Percentiles rank a stretch among this genome's conserved stretches.
These are phyloP conservation scores for Coprinopsis marcescibilis DNA, from an alignment of 768 basidiomycete genomes.

Conservation along the genomic window DNA sequence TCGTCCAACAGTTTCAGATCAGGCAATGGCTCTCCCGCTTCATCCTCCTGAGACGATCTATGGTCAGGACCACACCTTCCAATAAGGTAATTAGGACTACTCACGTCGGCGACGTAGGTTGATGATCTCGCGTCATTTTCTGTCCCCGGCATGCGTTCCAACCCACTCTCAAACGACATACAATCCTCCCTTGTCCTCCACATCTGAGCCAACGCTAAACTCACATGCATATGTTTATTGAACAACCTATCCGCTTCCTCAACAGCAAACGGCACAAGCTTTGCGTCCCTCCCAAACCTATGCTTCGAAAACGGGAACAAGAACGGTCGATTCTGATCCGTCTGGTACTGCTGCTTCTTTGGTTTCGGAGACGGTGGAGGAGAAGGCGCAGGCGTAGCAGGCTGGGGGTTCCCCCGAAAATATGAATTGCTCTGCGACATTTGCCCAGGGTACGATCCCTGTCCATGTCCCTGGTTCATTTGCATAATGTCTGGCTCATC, in stretches of 20 bases:
- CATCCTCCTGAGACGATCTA: slow-evolving; percentile 41
- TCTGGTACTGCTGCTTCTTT: slow-evolving; percentile 98
- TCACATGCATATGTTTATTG: slow-evolving; percentile 84
- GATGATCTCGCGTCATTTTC: slow-evolving; percentile 52
- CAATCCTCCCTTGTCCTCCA: slow-evolving; percentile 95
- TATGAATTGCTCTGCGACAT: slow-evolving; percentile 4
- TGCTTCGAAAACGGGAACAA: slow-evolving; percentile 90
- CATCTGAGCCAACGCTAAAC: slow-evolving; percentile 86
- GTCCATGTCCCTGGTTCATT: slow-evolving; percentile 31
- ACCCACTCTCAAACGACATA: slow-evolving; percentile 87
- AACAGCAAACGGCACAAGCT: slow-evolving; percentile 90
- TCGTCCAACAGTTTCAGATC: slow-evolving; percentile 68
- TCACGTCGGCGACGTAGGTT: slow-evolving; percentile 38
- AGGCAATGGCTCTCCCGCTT: slow-evolving; percentile 57
- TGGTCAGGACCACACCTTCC: slow-evolving; percentile 5
- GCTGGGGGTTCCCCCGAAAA: slow-evolving; percentile 50
- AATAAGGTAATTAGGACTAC: slow-evolving; percentile 9
- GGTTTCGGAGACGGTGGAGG: slow-evolving; percentile 78
- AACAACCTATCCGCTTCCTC: slow-evolving; percentile 94
- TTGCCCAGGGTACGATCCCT: slow-evolving; percentile 22
- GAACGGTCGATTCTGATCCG: slow-evolving; percentile 91
- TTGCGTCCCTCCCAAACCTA: slow-evolving; percentile 47
- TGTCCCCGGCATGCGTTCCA: slow-evolving; percentile 71
- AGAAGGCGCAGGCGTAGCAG: slow-evolving; percentile 86
- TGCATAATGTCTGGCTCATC: slow-evolving; percentile 72